Evolutionary conservation across 2,329 filamentous ascomycete species (phyloP).

Genomic region (Fusarium brevicatenulatum): DNA sequence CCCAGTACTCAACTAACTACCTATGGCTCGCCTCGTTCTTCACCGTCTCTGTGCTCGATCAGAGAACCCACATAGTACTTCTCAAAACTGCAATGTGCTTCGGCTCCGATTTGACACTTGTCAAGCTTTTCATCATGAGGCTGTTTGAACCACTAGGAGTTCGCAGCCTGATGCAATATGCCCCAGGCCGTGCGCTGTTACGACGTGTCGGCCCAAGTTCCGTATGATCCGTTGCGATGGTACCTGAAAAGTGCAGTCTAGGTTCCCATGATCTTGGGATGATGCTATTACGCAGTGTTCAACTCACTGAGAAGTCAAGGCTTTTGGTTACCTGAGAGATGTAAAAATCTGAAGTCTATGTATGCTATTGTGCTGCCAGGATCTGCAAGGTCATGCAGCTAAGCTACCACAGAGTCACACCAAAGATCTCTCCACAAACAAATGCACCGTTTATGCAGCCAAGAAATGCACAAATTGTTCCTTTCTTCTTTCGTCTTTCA

Average conservation of each 20-base stretch:
- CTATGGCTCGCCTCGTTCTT: slow-evolving; percentile 9
- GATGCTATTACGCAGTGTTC: not conserved
- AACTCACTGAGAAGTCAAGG: not conserved
- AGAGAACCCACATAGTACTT: slow-evolving; percentile 13
- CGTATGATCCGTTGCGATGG: slow-evolving; percentile 8
- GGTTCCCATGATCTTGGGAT: slow-evolving; percentile 8
- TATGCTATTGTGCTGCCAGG: not conserved
- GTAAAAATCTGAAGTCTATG: not conserved
- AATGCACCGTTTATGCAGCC: slow-evolving; percentile 16
- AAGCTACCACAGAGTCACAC: not conserved
- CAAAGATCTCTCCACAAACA: slow-evolving; percentile 2
- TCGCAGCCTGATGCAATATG: slow-evolving; percentile 2
- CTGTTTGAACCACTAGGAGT: not conserved
- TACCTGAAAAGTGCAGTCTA: slow-evolving; percentile 9
- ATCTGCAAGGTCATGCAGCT: not conserved
- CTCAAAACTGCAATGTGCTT: slow-evolving; percentile 4
- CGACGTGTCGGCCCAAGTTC: slow-evolving; percentile 11
- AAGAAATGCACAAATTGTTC: not conserved
- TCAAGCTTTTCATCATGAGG: slow-evolving; percentile 3
- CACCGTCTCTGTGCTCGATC: slow-evolving; percentile 18
- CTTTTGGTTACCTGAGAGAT: not conserved
- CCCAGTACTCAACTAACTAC: not conserved
- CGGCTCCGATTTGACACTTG: slow-evolving; percentile 3
- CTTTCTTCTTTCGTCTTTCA: not conserved
- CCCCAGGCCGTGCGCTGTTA: slow-evolving; percentile 10